These are phyloP conservation scores for Chrysoporthe cubensis DNA, from an alignment of 2,329 filamentous ascomycete genomes.

Conservation along the genomic window DNA sequence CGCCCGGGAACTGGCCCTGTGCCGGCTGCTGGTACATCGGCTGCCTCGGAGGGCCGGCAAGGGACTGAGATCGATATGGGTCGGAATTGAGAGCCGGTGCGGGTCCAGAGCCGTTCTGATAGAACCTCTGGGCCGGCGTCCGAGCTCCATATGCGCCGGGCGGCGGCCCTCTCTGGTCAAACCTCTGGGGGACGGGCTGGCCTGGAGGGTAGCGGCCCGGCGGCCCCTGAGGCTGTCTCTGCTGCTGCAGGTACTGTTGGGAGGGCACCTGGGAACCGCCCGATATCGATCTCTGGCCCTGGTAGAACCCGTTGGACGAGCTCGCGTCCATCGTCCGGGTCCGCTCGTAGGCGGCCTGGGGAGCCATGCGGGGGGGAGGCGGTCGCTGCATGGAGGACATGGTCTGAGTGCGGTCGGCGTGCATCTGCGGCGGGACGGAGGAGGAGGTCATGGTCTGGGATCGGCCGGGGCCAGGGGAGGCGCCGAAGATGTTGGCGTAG, in stretches of 20 bases:
- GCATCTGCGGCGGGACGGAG: slow-evolving; percentile 54
- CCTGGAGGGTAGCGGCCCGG: slow-evolving; percentile 55
- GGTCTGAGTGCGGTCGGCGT: slow-evolving; percentile 75
- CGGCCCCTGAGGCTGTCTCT: slow-evolving; percentile 45
- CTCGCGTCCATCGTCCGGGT: slow-evolving; percentile 50
- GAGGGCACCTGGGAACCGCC: slow-evolving; percentile 51
- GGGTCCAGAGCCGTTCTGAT: slow-evolving; percentile 61
- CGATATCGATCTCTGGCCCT: slow-evolving; percentile 56
- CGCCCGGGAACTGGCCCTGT: slow-evolving; percentile 55
- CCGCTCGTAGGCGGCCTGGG: slow-evolving; percentile 42
- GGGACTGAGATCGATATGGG: slow-evolving; percentile 88
- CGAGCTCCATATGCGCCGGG: slow-evolving; percentile 48
- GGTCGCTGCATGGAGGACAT: slow-evolving; percentile 73
- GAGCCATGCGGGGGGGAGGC: slow-evolving; percentile 61
- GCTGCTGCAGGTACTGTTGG: slow-evolving; percentile 54
- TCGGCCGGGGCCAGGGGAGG: slow-evolving; percentile 80
- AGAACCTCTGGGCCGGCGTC: slow-evolving; percentile 60
- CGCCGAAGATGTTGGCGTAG: slow-evolving; percentile 94
- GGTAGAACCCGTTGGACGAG: slow-evolving; percentile 56
- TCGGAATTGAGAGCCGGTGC: slow-evolving; percentile 80
- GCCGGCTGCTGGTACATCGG: slow-evolving; percentile 68
- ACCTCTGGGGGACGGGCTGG: slow-evolving; percentile 52
- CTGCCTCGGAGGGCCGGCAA: slow-evolving; percentile 76
- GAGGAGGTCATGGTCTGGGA: slow-evolving; percentile 95
- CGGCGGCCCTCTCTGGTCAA: slow-evolving; percentile 63